Base-by-base conservation (phyloP, 768 basidiomycete genomes). In the Galerina sulciceps region DNA sequence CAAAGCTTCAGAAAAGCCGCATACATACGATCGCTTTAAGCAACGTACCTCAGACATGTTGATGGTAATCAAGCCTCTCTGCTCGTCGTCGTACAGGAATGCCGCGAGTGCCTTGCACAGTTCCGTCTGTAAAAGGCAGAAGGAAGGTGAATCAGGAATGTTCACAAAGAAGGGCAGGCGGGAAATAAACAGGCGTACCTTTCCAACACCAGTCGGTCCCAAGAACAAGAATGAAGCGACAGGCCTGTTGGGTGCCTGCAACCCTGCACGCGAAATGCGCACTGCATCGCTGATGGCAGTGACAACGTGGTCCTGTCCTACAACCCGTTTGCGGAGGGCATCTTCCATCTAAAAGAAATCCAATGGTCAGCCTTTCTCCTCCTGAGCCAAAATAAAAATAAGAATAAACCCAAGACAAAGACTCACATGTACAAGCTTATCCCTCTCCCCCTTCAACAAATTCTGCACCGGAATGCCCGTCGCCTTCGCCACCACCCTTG, bases 381-480 rank as follows among this genome's bases (percentile, higher is more conserved):
- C 15, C 2, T 36, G 35, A n/a, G 42, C 43, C 36, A 34, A 47
- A n/a, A n/a, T n/a, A n/a, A n/a, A n/a, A n/a, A n/a, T n/a, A n/a
- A n/a, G n/a, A n/a, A n/a, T n/a, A n/a, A n/a, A n/a, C n/a, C n/a
- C 8, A 53, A 65, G 45, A 42, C 38, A 35, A 18, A 20, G 1
- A 81, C 89, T 55, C 64, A 93, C 93, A 75, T 94, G 88, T 9
- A 96, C 88, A 20, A 97, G 79, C 67, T 91, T 93, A 70, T 98
- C 93, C 62, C 89, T 79, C 72, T 98, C 94, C 4, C 94, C 94
- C 70, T 91, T 93, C 64, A 96, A 73, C 59, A 96, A 73, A 67
- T 89, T 94, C 72, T 92, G 86, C 1, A 96, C 93, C 0, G 94
- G 94, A 23, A 96, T 95, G 6, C 94, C 94, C 0, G 94, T 97